Evolutionary conservation across 441 rosid species (phyloP).

Genomic region (Populus trichocarpa): DNA sequence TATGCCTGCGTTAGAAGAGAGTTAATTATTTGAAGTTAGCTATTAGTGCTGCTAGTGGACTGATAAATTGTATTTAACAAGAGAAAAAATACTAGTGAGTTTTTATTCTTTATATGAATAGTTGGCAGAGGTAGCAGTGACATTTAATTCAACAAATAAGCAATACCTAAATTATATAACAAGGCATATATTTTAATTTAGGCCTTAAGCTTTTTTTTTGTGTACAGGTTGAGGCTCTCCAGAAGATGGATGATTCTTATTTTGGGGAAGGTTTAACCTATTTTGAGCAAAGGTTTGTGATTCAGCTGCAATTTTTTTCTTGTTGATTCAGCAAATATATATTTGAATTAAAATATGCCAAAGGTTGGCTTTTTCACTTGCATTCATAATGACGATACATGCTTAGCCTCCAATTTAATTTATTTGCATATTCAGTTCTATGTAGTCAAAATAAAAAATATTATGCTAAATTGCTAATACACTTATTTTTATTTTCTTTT

Average conservation of each 20-base stretch:
- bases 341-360: neutral
- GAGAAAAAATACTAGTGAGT: neutral
- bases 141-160: neutral
- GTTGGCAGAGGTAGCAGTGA: neutral
- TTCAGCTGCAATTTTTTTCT: slow-evolving; percentile 6
- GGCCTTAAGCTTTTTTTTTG: slow-evolving; percentile 1
- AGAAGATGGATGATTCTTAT: slow-evolving; percentile 49
- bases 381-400: neutral
- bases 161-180: neutral
- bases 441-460: neutral
- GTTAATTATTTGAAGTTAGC: neutral
- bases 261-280: slow-evolving; percentile 98
- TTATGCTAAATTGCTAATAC: slow-evolving; percentile 23
- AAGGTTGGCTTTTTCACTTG: neutral
- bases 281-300: slow-evolving; percentile 65
- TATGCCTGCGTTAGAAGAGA: neutral
- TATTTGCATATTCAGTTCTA: neutral
- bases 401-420: neutral
- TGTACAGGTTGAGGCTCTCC: slow-evolving; percentile 57
- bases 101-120: neutral
- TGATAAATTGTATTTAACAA: neutral
- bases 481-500: slow-evolving; percentile 40
- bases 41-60: neutral
- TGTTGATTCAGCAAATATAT: slow-evolving; percentile 2
- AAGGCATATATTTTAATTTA: neutral